Base-by-base conservation (phyloP, 495 filamentous ascomycete genomes). In the Penicillium atrosanguineum region DNA sequence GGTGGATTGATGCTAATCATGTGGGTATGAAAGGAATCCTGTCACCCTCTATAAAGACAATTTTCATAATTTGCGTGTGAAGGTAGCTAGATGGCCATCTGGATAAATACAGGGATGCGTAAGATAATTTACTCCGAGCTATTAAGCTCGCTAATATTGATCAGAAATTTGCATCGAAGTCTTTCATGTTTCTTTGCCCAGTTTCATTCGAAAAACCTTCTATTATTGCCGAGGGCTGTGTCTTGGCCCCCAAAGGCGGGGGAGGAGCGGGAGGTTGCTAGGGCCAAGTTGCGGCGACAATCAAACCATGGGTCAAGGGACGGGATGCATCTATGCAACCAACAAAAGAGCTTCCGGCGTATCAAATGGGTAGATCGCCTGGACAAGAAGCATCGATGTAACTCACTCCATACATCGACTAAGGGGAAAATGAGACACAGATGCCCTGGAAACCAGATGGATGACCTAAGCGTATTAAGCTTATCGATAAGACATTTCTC, bases 401-500 rank as follows among this genome's bases (percentile, higher is more conserved):
- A 14, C 12, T 12, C 11, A 34, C 12, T 8, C 31, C 12, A 15
- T 34, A 14, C 31, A 31, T 31, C 28, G 11, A 31, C 11, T 14
- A 34, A 4, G 3, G 31, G 3, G 12, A 34, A 34, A 29, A 48
- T 55, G 36, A 20, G n/a, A 6, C 15, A 34, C 14, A 12, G 41
- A 43, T 56, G 53, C 48, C 47, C 53, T 34, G 55, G 55, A 48
- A 52, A 52, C 55, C 18, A 44, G 20, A 28, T 25, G 19, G 25
- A 43, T 57, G 48, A 61, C 50, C 54, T 58, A 59, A 63, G 34
- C 42, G 45, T 52, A 68, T 67, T 74, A 74, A 76, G 71, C 73
- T 76, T 76, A 76, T 76, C 73, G 73, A 76, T 76, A 76, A 72
- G 61, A 8, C 26, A 18, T 26, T 9, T 26, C 44, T 52, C 51